phyloP scores from a whole-genome alignment of 441 rosid species.

The Bocquillonia castaneifolia region DNA sequence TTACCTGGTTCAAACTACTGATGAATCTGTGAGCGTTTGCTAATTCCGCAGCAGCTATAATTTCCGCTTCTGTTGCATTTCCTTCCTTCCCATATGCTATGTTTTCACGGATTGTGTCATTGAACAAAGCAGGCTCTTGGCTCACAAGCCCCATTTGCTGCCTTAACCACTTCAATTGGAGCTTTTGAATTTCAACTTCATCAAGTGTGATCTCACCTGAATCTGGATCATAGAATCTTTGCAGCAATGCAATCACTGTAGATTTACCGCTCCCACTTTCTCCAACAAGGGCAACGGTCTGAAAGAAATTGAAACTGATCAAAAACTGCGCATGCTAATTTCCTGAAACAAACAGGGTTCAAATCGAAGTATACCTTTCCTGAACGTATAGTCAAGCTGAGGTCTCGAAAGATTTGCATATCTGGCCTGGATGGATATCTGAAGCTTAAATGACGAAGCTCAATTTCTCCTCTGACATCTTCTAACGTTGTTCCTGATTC shows the following conservation, averaged over 20 bases:
- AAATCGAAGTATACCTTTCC: slow-evolving; percentile 52
- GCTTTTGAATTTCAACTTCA: slow-evolving; percentile 50
- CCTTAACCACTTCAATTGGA: slow-evolving; percentile 67
- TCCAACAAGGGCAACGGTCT: slow-evolving; percentile 88
- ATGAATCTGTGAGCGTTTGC: slow-evolving; percentile 85
- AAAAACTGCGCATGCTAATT: neutral
- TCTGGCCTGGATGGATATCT: slow-evolving; percentile 75
- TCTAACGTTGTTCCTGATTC: slow-evolving; percentile 47
- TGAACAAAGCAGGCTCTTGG: slow-evolving; percentile 77
- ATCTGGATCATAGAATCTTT: slow-evolving; percentile 74
- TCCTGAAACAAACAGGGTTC: neutral
- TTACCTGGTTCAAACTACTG: slow-evolving; percentile 59
- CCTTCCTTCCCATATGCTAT: slow-evolving; percentile 72
- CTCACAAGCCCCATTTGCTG: slow-evolving; percentile 75
- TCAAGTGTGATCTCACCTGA: slow-evolving; percentile 69
- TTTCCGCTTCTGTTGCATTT: slow-evolving; percentile 53
- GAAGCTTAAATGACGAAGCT: slow-evolving; percentile 56
- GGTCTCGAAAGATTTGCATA: slow-evolving; percentile 57
- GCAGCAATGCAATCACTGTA: slow-evolving; percentile 59
- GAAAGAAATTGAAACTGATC: slow-evolving; percentile 18
- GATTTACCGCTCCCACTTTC: slow-evolving; percentile 91
- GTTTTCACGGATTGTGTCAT: slow-evolving; percentile 68
- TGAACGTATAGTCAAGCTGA: slow-evolving; percentile 50
- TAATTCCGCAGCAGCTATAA: slow-evolving; percentile 51
- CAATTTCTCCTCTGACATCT: slow-evolving; percentile 57